Evolutionary conservation across 1,284 basidiomycete species (phyloP), one percentile per base, ranked within the genome.

Genomic region (Sporisorium exsertum): DNA sequence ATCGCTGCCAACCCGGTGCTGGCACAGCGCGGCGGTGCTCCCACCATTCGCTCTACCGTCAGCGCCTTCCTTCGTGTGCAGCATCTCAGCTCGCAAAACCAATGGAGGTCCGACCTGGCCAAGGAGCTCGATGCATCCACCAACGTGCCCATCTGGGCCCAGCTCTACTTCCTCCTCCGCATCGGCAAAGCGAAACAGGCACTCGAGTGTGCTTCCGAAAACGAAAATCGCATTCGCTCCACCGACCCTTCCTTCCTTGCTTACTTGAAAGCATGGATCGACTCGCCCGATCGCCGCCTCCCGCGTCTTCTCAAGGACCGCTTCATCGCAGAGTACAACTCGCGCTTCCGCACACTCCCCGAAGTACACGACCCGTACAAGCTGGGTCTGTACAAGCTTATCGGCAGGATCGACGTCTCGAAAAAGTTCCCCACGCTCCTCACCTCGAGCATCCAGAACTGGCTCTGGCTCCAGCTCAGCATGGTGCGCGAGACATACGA

Each of bases 381-480:
- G 86, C 90, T 94, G 57, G 95, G 95, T 0, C 87, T 99, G 35
- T 98, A 97, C 89, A 97, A 97, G 84, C 88, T 99, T 33, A 92
- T 99, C 88, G 96, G 95, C 45, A 92, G 93, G 76, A 90, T 97
- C 60, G 96, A 99, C 80, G 90, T 94, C 2, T 87, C 90, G 7
- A 89, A 94, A 60, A 90, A 94, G 67, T 93, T 91, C 78, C 92
- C 95, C 1, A 89, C 91, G 10, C 90, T 92, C 53, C 93, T 98
- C 6, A 97, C 94, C 0, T 89, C 90, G 18, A 96, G 94, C 8
- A 96, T 94, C 5, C 96, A 98, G 84, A 96, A 98, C 86, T 99
- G 97, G 96, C 88, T 98, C 40, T 99, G 96, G 96, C 91, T 97
- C 88, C 96, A 99, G 87, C 89, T 99, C 20, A 89, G 91, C 18